Conservation (phyloP, 257 asterid species). For the Salvia miltiorrhiza region DNA sequence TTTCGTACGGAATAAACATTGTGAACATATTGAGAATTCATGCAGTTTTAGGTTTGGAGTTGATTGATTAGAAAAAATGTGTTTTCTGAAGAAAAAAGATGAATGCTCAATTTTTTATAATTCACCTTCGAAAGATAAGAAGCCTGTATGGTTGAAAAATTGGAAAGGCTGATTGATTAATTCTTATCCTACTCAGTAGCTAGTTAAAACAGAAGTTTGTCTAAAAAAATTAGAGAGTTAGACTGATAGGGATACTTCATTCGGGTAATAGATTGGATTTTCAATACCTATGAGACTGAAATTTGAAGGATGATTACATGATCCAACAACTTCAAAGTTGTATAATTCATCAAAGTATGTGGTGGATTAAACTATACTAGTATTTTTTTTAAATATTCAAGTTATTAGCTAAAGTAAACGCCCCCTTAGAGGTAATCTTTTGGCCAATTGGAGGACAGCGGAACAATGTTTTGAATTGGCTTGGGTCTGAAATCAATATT, state of each 20-base stretch:
- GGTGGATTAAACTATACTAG: not conserved
- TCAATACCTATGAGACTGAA: not conserved
- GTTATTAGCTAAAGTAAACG: no score
- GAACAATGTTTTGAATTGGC: not conserved
- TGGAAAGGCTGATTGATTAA: not conserved
- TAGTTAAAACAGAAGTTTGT: not conserved
- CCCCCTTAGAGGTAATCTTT: not conserved
- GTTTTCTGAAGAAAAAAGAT: not conserved
- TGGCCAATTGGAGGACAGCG: not conserved
- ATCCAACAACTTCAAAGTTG: not conserved
- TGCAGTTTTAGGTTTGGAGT: not conserved
- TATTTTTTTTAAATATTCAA: no score
- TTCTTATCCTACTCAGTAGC: not conserved
- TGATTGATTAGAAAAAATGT: not conserved
- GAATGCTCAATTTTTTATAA: not conserved
- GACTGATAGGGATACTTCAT: not conserved
- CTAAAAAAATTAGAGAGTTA: not conserved
- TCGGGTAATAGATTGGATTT: not conserved
- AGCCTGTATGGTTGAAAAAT: not conserved
- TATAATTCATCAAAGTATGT: not conserved
- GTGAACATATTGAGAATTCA: not conserved
- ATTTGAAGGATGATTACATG: not conserved
- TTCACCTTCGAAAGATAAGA: not conserved
- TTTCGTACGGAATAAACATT: not conserved
- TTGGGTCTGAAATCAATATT: not conserved